Percentiles rank a stretch among this genome's conserved stretches.
Evolutionary conservation across 2,329 filamentous ascomycete species (phyloP).

Genomic region (Talaromyces sp.): DNA sequence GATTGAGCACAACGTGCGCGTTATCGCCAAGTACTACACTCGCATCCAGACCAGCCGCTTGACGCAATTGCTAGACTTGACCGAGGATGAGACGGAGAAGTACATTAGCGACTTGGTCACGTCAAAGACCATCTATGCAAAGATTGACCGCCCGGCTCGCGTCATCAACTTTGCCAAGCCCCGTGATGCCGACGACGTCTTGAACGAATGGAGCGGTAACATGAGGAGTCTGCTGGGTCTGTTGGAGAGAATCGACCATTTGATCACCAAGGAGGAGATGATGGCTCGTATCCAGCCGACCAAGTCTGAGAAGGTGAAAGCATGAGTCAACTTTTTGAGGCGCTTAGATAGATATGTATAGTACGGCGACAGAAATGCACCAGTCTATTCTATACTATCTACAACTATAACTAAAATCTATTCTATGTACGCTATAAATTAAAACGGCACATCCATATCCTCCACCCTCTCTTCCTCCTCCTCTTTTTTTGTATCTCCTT

Average conservation of each 20-base stretch:
- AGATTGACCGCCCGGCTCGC: conserved; percentile 90
- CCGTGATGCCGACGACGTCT: conserved; percentile 87
- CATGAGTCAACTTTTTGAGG: conserved; percentile 21
- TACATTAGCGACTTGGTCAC: conserved; percentile 97
- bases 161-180: conserved; percentile 95
- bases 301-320: conserved; percentile 40
- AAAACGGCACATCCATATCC: conserved; percentile 69
- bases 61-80: conserved; percentile 85
- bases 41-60: conserved; percentile 90
- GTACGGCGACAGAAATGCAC: conserved; percentile 14
- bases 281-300: conserved; percentile 90
- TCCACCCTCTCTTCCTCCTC: conserved; percentile 58
- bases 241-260: conserved; percentile 88
- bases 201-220: conserved; percentile 98
- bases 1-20: conserved; percentile 97
- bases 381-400: conserved; percentile 6
- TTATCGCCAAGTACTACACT: conserved; percentile 98
- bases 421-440: conserved; percentile 10
- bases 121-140: conserved; percentile 95
- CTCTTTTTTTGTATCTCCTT: conserved; percentile 34
- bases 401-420: conserved; percentile 18
- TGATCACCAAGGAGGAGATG: conserved; percentile 99
- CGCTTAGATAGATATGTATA: conserved; percentile 18
- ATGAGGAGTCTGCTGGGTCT: conserved; percentile 90
- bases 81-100: conserved; percentile 95